A percentile compares a stretch with the other conserved stretches of the same genome.
Conservation (phyloP, 352 stramenopile species). For the Globisporangium cylindrosporum region DNA sequence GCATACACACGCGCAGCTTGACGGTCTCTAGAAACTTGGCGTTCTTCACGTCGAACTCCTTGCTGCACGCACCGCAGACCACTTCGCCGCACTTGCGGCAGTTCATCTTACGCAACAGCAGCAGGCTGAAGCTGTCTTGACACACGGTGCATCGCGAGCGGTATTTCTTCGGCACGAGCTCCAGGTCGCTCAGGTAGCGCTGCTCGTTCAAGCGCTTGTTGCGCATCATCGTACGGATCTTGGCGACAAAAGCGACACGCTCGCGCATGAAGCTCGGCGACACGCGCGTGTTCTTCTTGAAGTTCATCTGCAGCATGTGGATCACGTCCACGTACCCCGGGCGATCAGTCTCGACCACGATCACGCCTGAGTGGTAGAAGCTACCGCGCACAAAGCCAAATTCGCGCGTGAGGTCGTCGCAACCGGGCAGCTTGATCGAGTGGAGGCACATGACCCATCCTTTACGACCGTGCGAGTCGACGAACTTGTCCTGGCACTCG, state of each 20-base stretch:
- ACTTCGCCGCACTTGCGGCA: constrained; percentile 88
- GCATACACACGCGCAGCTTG: constrained; percentile 84
- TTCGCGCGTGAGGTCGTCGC: constrained; percentile 68
- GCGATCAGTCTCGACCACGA: constrained; percentile 75
- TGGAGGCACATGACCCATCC: constrained; percentile 84
- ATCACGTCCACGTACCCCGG: constrained; percentile 79
- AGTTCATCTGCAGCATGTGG: constrained; percentile 78
- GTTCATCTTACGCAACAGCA: constrained; percentile 81
- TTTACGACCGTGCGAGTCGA: constrained; percentile 71
- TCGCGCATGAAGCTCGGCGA: constrained; percentile 40
- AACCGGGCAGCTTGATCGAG: constrained; percentile 78
- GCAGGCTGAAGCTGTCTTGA: constrained; percentile 79
- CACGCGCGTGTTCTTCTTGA: constrained; percentile 67
- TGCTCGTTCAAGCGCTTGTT: constrained; percentile 78
- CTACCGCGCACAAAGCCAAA: constrained; percentile 76
- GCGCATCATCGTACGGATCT: constrained; percentile 63
- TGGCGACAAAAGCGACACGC: constrained; percentile 43
- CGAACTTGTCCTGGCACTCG: constrained; percentile 87
- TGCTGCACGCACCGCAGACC: constrained; percentile 83
- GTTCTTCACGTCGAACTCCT: constrained; percentile 71
- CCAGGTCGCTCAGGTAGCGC: constrained; percentile 73
- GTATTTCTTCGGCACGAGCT: constrained; percentile 84
- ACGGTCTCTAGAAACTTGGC: constrained; percentile 58
- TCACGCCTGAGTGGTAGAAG: constrained; percentile 83
- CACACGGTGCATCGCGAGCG: constrained; percentile 70